Base-by-base conservation (phyloP, 495 filamentous ascomycete species). In the Sordaria brevicollis region DNA sequence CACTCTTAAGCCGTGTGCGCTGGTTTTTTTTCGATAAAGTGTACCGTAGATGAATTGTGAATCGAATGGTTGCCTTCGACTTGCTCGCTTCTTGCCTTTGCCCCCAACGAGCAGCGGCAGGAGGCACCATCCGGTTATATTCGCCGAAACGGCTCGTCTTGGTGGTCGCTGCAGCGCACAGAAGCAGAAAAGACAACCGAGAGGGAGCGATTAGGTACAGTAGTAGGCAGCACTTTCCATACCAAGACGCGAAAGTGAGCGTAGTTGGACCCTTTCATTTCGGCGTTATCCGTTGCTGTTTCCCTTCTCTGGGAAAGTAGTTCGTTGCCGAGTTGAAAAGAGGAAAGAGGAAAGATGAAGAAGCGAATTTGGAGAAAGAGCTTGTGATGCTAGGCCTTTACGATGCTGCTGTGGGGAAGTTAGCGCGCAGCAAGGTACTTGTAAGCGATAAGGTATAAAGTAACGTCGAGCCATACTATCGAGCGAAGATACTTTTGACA, bases 141-240 rank as follows among this genome's bases (percentile, higher is more conserved):
- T 65, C 15, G 17, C 29, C 54, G 33, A 36, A 49, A 31, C 25
- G 11, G 33, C 57, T 70, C 29, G 57, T 62, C 68, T 66, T 62
- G 8, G 15, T 62, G 8, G 15, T 69, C 54, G 68, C 68, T 65
- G 34, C 36, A 35, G 36, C 25, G 68, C 36, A 66, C 39, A 39
- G 62, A 36, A 66, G 65, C 62, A 36, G n/a, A 70, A 43, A 70
- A 66, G 43, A 31, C 35, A 33, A 70, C 8, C 35, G 41, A 70
- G 68, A 15, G 15, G 67, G 67, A 41, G 21, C 15, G n/a, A n/a
- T 25, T 37, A 41, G 36, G 54, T n/a, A n/a, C n/a, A n/a, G n/a
- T n/a, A n/a, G n/a, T n/a, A n/a, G n/a, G n/a, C n/a, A n/a, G n/a
- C n/a, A n/a, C n/a, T n/a, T n/a, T n/a, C n/a, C n/a, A 5, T 36